Percentiles rank a stretch among this genome's conserved stretches.
Evolutionary conservation across 2,329 filamentous ascomycete species (phyloP).

Genomic region (Aspergillus hiratsukae): DNA sequence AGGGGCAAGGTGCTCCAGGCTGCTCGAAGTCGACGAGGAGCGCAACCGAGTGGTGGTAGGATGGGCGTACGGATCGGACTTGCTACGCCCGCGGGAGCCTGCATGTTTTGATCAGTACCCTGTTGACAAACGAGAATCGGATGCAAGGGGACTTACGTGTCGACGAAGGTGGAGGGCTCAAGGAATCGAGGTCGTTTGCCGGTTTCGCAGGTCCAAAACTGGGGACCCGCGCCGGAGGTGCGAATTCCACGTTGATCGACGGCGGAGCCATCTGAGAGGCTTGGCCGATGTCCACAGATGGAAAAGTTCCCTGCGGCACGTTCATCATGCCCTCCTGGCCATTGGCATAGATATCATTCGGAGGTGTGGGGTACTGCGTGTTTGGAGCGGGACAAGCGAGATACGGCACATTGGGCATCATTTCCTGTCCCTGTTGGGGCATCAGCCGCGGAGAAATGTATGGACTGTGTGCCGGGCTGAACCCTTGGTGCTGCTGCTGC

Average conservation of each 20-base stretch:
- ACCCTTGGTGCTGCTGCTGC: conserved; percentile 41
- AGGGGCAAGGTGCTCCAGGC: conserved; percentile 27
- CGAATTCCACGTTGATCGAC: conserved; percentile 90
- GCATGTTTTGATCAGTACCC: conserved; percentile 6
- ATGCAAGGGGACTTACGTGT: conserved; percentile 40
- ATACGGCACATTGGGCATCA: conserved; percentile 42
- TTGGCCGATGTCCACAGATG: conserved; percentile 59
- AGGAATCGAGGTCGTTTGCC: conserved; percentile 66
- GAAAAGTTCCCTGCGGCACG: conserved; percentile 41
- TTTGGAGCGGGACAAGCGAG: conserved; percentile 45
- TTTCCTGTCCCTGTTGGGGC: conserved; percentile 69
- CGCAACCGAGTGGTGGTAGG: conserved; percentile 36
- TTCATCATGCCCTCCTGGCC: conserved; percentile 45
- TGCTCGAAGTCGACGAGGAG: conserved; percentile 31
- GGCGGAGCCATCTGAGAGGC: conserved; percentile 80
- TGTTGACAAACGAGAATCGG: neutral
- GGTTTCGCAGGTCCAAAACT: conserved; percentile 64
- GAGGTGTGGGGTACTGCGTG: conserved; percentile 46
- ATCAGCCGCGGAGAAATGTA: conserved; percentile 62
- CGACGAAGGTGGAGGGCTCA: conserved; percentile 79
- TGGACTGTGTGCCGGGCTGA: conserved; percentile 66
- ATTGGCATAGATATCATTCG: conserved; percentile 49
- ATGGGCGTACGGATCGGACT: conserved; percentile 57
- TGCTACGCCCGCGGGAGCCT: conserved; percentile 55
- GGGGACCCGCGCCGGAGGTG: conserved; percentile 65